phyloP scores from a whole-genome alignment of 306 rosid genomes.

The Vigna trinervia region DNA sequence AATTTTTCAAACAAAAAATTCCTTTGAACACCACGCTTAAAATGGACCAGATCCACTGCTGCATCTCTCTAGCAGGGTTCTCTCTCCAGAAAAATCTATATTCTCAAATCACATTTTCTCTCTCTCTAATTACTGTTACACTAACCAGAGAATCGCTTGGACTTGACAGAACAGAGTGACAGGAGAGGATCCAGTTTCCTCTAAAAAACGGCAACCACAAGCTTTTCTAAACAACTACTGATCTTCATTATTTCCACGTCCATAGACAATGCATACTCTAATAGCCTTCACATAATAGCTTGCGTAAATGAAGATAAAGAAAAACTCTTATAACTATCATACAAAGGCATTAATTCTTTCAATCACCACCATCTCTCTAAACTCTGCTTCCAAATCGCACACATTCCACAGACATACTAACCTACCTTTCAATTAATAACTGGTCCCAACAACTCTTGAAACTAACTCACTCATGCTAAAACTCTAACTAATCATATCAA shows the following conservation, averaged over 20 bases:
- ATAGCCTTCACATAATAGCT: background rate
- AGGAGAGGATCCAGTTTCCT: background rate
- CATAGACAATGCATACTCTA: constrained; percentile 2
- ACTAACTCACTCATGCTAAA: background rate
- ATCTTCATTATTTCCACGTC: constrained; percentile 5
- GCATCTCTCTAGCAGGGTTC: background rate
- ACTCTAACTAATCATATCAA: background rate
- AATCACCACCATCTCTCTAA: background rate
- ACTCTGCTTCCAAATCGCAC: constrained; percentile 7
- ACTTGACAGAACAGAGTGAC: background rate
- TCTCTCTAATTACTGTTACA: background rate
- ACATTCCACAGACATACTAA: background rate
- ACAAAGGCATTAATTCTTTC: background rate
- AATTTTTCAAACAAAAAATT: background rate
- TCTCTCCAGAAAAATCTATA: background rate
- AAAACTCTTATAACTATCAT: constrained; percentile 9
- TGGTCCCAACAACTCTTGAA: background rate
- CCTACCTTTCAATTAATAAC: background rate
- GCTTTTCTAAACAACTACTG: background rate
- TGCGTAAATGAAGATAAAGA: constrained; percentile 5
- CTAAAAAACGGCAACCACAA: background rate
- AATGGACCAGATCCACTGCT: background rate
- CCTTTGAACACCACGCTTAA: background rate
- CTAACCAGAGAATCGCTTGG: background rate
- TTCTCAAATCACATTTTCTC: background rate